These are phyloP conservation scores for Termitomyces sp. DNA, from an alignment of 768 basidiomycete genomes.

Conservation along the genomic window DNA sequence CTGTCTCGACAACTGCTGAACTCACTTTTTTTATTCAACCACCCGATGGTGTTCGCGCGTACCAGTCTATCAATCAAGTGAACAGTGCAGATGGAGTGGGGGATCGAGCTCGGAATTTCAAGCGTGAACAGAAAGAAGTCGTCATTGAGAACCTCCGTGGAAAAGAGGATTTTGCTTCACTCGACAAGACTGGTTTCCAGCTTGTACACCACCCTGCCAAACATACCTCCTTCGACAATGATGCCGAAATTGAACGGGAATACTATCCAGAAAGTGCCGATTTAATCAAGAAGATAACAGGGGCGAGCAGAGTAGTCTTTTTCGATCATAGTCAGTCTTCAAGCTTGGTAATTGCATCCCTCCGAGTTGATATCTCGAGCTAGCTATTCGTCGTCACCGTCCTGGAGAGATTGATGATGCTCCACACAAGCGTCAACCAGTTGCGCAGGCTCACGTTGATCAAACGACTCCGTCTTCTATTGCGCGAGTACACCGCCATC, in stretches of 20 bases:
- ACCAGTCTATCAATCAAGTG: conserved; percentile 18
- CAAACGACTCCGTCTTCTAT: conserved; percentile 40
- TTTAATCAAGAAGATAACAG: conserved; percentile 50
- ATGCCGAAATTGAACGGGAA: conserved; percentile 39
- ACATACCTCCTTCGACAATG: conserved; percentile 39
- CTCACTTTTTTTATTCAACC: conserved; percentile 18
- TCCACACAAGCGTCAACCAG: conserved; percentile 39
- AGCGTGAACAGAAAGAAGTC: conserved; percentile 18
- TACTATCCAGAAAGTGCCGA: conserved; percentile 57
- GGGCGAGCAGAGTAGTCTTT: conserved; percentile 49
- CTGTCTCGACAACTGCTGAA: conserved; percentile 7
- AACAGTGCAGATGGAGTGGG: conserved; percentile 18
- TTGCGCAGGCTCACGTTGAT: conserved; percentile 43
- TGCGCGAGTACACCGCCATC: conserved; percentile 43
- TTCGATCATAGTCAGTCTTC: conserved; percentile 55
- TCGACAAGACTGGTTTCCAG: conserved; percentile 50
- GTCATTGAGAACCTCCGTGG: conserved; percentile 50
- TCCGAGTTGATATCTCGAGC: not conserved
- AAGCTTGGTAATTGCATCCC: not conserved
- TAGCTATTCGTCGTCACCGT: conserved; percentile 29
- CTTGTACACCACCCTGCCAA: conserved; percentile 23
- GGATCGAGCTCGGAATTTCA: conserved; percentile 16
- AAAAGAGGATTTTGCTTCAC: conserved; percentile 33
- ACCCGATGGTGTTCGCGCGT: conserved; percentile 19
- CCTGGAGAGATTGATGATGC: conserved; percentile 29